Conservation (phyloP, 345 rosid species). For the Dipteronia dyeriana region DNA sequence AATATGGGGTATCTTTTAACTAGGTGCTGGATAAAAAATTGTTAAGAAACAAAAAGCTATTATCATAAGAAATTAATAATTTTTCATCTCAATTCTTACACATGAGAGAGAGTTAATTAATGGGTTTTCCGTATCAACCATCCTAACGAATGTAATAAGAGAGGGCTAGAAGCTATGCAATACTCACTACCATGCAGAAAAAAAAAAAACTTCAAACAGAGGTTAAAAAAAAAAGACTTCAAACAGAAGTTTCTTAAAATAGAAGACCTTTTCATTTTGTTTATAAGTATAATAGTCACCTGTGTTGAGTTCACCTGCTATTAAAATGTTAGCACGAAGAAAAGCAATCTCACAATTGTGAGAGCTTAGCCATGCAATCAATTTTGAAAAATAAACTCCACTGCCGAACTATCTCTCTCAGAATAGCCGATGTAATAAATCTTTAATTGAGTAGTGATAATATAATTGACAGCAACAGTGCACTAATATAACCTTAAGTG, state of each 20-base stretch:
- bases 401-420: background rate
- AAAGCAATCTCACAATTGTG: background rate
- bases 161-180: background rate
- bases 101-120: background rate
- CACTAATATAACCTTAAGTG: background rate
- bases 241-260: background rate
- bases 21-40: background rate
- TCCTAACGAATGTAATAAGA: background rate
- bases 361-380: background rate
- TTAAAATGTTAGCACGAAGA: background rate
- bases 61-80: background rate
- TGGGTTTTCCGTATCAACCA: background rate
- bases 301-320: background rate
- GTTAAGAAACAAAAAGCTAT: background rate
- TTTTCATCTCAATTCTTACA: too few species aligned
- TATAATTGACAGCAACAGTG: background rate
- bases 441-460: background rate
- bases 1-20: background rate
- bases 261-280: background rate
- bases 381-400: conserved; percentile 1
- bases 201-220: too few species aligned
- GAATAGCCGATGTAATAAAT: background rate
- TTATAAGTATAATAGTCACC: background rate
- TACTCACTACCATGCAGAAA: too few species aligned
- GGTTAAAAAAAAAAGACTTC: too few species aligned